A percentile compares a stretch with the other conserved stretches of the same genome.
phyloP scores from a whole-genome alignment of 2,329 filamentous ascomycete species.

The Elsinoe arachidis region DNA sequence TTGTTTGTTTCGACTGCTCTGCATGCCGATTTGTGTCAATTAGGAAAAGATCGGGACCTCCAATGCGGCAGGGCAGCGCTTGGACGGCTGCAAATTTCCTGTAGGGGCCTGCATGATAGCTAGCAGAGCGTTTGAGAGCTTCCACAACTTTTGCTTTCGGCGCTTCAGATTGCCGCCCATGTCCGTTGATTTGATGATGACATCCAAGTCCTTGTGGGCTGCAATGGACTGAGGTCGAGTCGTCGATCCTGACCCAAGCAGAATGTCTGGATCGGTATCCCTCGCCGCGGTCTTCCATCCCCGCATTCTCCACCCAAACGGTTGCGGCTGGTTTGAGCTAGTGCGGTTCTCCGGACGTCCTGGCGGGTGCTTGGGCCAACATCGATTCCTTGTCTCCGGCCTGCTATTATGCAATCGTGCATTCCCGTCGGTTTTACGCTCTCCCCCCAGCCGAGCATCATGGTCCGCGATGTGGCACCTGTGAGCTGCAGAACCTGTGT shows the following conservation, averaged over 20 bases:
- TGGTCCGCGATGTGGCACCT: background rate
- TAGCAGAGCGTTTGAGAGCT: background rate
- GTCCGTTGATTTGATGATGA: background rate
- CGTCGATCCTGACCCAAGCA: background rate
- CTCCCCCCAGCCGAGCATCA: background rate
- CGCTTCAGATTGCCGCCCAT: background rate
- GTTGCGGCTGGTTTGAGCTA: background rate
- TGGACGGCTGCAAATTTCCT: background rate
- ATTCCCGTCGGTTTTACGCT: background rate
- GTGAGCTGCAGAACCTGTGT: background rate
- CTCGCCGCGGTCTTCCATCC: background rate
- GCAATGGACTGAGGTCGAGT: background rate
- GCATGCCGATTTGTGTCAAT: background rate
- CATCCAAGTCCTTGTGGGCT: background rate
- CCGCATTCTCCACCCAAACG: background rate
- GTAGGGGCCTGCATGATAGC: background rate
- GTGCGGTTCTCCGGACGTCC: conserved; percentile 4
- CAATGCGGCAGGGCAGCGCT: background rate
- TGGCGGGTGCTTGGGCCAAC: conserved; percentile 2
- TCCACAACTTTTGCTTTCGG: background rate
- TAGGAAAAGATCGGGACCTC: background rate
- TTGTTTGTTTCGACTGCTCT: background rate
- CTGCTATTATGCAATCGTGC: conserved; percentile 7
- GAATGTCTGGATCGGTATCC: conserved; percentile 5
- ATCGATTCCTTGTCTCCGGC: conserved; percentile 8